Evolutionary conservation across 2,329 filamentous ascomycete species (phyloP), one percentile per base, ranked within the genome.

Genomic region (Malbranchea cinnamomea): DNA sequence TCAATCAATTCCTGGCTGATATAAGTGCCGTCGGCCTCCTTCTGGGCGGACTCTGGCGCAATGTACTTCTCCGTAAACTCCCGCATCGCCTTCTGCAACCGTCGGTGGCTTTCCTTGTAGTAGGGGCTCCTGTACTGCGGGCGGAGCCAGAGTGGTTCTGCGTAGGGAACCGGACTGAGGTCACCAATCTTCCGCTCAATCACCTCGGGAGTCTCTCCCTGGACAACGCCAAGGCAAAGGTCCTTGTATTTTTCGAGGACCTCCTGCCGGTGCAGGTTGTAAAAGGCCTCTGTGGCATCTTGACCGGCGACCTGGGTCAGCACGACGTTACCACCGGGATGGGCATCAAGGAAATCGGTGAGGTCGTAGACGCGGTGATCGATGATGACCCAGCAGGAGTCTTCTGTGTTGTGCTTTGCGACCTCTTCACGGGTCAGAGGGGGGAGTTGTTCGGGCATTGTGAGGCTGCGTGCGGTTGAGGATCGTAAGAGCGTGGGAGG

Each of bases 241-340:
- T 70, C 64, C 26, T 66, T 59, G 63, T 91, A 91, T 53, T 84
- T 84, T 37, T 74, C 62, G 7, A 92, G 67, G n/a, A 91, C 80
- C 56, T 92, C 83, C 43, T 92, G 82, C 15, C 83, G 67, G 59
- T 93, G 84, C 31, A 93, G 73, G 62, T 91, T 91, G 69, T 91
- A 92, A 57, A 91, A 92, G 33, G 77, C 78, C 20, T 67, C 60
- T 2, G 83, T 92, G 29, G 82, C 81, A 48, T 92, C 83, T 41
- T 72, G 68, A 38, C 83, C 83, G 17, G 79, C 83, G 27, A 87
- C 71, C 56, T 92, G 81, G 31, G 70, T 67, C 21, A 91, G 70
- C 14, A 91, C 82, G 24, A 78, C 74, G 45, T 75, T 73, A 45
- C 82, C 83, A 42, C 82, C 82, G 1, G 83, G 83, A 47, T 92